Percentiles rank a stretch among this genome's conserved stretches.
Conservation (phyloP, 495 filamentous ascomycete genomes). For the Letharia columbiana region DNA sequence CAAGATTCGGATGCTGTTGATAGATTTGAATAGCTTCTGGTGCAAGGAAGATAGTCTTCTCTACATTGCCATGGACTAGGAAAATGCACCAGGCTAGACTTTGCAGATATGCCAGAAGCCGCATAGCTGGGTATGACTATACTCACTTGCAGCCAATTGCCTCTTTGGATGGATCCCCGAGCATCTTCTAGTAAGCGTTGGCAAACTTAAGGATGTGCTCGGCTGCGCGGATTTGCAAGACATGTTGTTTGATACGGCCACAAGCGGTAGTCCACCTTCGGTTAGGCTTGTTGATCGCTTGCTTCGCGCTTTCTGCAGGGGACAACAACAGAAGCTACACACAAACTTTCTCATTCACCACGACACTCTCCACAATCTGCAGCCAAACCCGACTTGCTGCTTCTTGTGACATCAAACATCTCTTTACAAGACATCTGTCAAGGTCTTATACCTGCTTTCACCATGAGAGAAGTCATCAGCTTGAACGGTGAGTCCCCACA, state of each 20-base stretch:
- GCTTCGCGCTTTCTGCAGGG: constrained; percentile 18
- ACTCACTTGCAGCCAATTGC: neutral
- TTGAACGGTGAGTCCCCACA: constrained; percentile 77
- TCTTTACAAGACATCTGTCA: constrained; percentile 6
- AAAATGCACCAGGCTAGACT: constrained; percentile 25
- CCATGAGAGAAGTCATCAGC: constrained; percentile 98
- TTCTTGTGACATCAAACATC: constrained; percentile 5
- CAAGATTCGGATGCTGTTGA: constrained; percentile 47
- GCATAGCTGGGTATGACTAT: constrained; percentile 13
- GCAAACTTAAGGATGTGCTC: neutral
- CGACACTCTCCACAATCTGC: constrained; percentile 16
- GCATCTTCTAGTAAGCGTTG: neutral
- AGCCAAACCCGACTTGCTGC: constrained; percentile 4
- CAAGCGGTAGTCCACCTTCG: neutral
- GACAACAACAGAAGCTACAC: constrained; percentile 20
- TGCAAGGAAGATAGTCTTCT: constrained; percentile 83
- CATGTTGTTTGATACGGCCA: constrained; percentile 8
- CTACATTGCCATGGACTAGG: constrained; percentile 57
- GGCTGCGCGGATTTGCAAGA: neutral
- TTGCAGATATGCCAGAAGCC: constrained; percentile 10
- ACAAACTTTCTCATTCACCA: constrained; percentile 13
- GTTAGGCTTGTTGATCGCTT: constrained; percentile 19
- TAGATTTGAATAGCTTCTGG: constrained; percentile 49
- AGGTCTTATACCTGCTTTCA: constrained; percentile 32
- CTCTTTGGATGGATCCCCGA: neutral